Evolutionary conservation across 495 filamentous ascomycete species (phyloP).

Genomic region (Aspergillus avenaceus): DNA sequence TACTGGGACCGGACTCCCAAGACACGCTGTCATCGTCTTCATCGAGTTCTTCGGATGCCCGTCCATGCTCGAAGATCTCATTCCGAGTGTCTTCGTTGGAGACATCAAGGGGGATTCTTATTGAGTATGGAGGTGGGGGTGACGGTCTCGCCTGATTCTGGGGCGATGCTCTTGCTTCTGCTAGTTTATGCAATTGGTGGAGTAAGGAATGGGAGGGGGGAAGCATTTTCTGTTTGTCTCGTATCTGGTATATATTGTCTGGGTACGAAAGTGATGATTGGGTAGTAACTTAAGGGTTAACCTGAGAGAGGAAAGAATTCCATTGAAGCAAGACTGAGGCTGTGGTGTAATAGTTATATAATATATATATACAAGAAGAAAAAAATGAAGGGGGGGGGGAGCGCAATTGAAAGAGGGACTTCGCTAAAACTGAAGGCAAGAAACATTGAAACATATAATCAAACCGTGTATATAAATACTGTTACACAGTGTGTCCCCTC

Average conservation of each 20-base stretch:
- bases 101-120: not conserved
- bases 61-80: constrained; percentile 8
- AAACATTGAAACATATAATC: not conserved
- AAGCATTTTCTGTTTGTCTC: constrained; percentile 15
- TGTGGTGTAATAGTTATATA: too few relatives aligned
- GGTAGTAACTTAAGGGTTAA: too few relatives aligned
- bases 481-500: not conserved
- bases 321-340: too few relatives aligned
- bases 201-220: constrained; percentile 20
- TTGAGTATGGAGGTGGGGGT: constrained; percentile 16
- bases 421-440: not conserved
- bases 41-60: constrained; percentile 1
- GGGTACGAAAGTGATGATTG: too few relatives aligned
- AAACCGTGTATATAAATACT: not conserved
- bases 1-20: not conserved
- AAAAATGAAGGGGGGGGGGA: not conserved
- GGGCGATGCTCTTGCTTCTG: constrained; percentile 6
- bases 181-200: constrained; percentile 21
- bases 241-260: too few relatives aligned
- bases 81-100: constrained; percentile 6
- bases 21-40: not conserved
- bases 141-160: not conserved
- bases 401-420: not conserved
- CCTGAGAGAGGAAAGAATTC: not conserved
- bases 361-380: too few relatives aligned